Conservation (phyloP, 2,329 filamentous ascomycete species). For the Colletotrichum euphorbiae region DNA sequence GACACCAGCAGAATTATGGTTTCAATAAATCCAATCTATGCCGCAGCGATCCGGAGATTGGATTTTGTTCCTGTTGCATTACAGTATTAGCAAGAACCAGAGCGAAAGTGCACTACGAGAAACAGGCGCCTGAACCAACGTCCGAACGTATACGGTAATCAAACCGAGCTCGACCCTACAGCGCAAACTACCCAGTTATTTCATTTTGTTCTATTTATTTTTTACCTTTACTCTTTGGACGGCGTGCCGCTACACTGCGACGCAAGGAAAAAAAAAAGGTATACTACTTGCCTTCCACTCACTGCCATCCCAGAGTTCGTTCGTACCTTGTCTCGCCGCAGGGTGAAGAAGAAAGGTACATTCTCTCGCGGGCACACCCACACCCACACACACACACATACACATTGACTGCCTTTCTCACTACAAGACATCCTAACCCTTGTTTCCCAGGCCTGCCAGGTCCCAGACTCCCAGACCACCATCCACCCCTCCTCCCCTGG, state of each 20-base stretch:
- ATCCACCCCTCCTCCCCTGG: constrained; percentile 15
- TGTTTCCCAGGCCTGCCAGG: constrained; percentile 28
- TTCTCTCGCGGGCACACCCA: not conserved
- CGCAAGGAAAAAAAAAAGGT: constrained; percentile 6
- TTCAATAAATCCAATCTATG: constrained; percentile 25
- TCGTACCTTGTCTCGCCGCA: not conserved
- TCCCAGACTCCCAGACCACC: constrained; percentile 30
- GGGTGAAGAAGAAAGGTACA: not conserved
- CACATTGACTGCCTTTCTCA: not conserved
- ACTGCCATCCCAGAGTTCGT: not conserved
- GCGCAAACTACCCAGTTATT: constrained; percentile 2
- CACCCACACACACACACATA: not conserved
- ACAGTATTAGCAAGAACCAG: constrained; percentile 1
- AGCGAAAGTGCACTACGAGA: constrained; percentile 5
- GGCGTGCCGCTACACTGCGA: not conserved
- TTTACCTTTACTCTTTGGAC: not conserved
- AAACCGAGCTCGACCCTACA: constrained; percentile 36
- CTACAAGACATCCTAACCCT: constrained; percentile 18
- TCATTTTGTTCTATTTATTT: not conserved
- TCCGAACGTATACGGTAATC: constrained; percentile 36
- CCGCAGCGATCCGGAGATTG: constrained; percentile 18
- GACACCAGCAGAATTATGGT: constrained; percentile 14
- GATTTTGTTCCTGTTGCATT: constrained; percentile 1
- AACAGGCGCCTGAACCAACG: constrained; percentile 25
- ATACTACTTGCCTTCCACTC: not conserved